Evolutionary conservation across 129 eudicot species (phyloP).

Genomic region (Mikania micrantha): DNA sequence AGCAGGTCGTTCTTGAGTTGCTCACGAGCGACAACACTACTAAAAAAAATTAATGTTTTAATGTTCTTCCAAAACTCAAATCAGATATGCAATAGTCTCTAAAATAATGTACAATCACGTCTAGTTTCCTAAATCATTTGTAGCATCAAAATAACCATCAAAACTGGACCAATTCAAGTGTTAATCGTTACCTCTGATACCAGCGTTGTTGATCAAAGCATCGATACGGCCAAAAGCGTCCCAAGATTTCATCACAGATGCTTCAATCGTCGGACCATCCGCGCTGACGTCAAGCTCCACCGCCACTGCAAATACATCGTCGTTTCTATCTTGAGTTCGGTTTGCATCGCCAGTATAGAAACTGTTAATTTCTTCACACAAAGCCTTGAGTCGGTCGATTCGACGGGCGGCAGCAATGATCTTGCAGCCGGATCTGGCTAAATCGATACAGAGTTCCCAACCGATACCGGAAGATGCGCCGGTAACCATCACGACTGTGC

Average conservation of each 20-base stretch:
- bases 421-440: slow-evolving; percentile 5
- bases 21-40: too few species aligned
- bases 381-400: not conserved
- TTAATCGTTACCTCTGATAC: slow-evolving; percentile 31
- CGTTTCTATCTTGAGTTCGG: not conserved
- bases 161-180: not conserved
- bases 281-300: slow-evolving; percentile 45
- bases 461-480: slow-evolving; percentile 22
- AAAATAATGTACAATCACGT: not conserved
- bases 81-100: not conserved
- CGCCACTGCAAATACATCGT: slow-evolving; percentile 30
- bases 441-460: slow-evolving; percentile 10
- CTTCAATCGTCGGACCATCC: slow-evolving; percentile 31
- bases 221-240: slow-evolving; percentile 41
- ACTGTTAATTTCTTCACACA: slow-evolving; percentile 4
- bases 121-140: not conserved
- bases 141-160: not conserved
- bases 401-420: slow-evolving; percentile 13
- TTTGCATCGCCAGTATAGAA: not conserved
- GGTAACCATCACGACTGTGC: slow-evolving; percentile 6
- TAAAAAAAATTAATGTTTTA: too few species aligned
- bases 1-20: too few species aligned
- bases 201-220: slow-evolving; percentile 45
- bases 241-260: slow-evolving; percentile 34
- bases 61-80: not conserved